phyloP scores from a whole-genome alignment of 2,329 filamentous ascomycete species.

The Pseudogymnoascus pannorum region DNA sequence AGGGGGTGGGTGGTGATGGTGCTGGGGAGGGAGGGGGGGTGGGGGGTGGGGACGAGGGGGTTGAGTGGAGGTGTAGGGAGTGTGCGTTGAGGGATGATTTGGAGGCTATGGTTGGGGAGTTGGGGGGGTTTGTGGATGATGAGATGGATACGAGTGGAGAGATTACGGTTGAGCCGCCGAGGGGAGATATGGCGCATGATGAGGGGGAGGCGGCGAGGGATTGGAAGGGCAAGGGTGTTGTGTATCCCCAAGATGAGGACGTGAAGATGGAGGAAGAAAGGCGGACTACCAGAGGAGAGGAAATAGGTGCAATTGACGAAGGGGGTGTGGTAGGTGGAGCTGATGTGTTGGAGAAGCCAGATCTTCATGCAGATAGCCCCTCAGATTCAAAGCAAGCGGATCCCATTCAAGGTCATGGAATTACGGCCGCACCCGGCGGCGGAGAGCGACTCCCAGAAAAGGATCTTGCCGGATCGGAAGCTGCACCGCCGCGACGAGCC shows the following conservation, averaged over 20 bases:
- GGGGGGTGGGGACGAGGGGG: not conserved
- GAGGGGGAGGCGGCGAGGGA: slow-evolving; percentile 15
- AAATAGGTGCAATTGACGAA: not conserved
- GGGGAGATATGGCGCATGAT: slow-evolving; percentile 10
- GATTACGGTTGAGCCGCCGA: not conserved
- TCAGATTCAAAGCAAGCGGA: not conserved
- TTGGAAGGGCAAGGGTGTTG: slow-evolving; percentile 11
- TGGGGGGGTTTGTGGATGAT: not conserved
- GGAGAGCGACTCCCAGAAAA: not conserved
- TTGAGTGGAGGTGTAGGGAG: slow-evolving; percentile 8
- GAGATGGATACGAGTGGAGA: not conserved
- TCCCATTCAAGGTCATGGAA: not conserved
- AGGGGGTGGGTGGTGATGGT: not conserved
- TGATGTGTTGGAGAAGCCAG: not conserved
- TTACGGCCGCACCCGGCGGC: not conserved
- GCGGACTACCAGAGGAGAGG: slow-evolving; percentile 14
- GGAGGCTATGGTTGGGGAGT: slow-evolving; percentile 3
- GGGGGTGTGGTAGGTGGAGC: not conserved
- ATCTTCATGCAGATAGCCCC: not conserved
- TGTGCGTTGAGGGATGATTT: not conserved
- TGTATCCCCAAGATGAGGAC: not conserved
- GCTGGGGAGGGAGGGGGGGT: not conserved
- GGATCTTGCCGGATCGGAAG: not conserved
- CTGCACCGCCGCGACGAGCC: not conserved
- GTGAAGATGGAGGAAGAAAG: slow-evolving; percentile 5